Evolutionary conservation across 75 land plant species (phyloP).

Genomic region (Ceratopteris richardii): DNA sequence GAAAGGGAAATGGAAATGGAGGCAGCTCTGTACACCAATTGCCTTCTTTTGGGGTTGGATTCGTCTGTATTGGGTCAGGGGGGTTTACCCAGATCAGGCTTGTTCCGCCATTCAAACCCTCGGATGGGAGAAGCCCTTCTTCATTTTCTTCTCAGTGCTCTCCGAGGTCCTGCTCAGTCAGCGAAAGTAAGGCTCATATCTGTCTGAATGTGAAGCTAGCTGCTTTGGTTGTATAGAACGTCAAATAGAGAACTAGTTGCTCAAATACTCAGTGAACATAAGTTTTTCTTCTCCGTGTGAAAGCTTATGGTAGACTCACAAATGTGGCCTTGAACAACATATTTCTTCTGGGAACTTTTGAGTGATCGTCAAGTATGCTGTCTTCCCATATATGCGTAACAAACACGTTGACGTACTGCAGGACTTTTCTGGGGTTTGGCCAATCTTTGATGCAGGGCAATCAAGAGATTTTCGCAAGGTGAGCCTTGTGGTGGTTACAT

Average conservation of each 20-base stretch:
- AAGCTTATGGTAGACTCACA: too few relatives aligned
- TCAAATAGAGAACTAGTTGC: too few relatives aligned
- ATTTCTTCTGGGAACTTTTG: too few relatives aligned
- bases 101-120: slow-evolving; percentile 96
- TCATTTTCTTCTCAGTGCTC: slow-evolving; percentile 82
- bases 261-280: too few relatives aligned
- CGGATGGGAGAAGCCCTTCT: slow-evolving; percentile 85
- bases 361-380: too few relatives aligned
- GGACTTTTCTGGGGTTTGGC: slow-evolving; percentile 99
- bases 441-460: slow-evolving; percentile 94
- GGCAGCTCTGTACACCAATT: slow-evolving; percentile 90
- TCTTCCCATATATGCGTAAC: too few relatives aligned
- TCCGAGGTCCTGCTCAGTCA: slow-evolving; percentile 78
- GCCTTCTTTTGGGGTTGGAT: slow-evolving; percentile 85
- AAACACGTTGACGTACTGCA: slow-evolving; percentile 10
- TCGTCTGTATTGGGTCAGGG: slow-evolving; percentile 51
- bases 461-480: slow-evolving; percentile 97
- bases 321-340: too few relatives aligned
- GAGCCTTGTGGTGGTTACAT: not conserved
- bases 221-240: not conserved
- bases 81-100: slow-evolving; percentile 55
- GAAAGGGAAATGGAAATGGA: slow-evolving; percentile 91
- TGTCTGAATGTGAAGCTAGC: not conserved
- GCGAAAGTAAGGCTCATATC: slow-evolving; percentile 47
- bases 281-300: too few relatives aligned